Evolutionary conservation across 768 basidiomycete species (phyloP).

Genomic region (Tricholoma sp.): DNA sequence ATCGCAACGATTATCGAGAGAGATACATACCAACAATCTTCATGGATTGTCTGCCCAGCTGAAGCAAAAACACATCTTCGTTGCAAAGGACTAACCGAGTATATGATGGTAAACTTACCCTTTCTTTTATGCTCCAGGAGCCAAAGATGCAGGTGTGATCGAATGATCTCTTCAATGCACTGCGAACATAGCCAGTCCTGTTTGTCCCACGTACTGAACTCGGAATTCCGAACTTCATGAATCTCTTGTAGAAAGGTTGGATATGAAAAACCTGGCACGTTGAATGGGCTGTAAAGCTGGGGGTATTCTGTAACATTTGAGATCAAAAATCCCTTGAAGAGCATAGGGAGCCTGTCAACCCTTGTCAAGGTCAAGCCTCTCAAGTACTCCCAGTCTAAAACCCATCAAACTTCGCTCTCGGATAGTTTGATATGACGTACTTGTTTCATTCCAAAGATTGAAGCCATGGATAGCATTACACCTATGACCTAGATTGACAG

Average conservation of each 20-base stretch:
- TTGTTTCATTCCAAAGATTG: conserved; percentile 15
- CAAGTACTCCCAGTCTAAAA: conserved; percentile 16
- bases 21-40: conserved; percentile 24
- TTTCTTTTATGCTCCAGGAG: conserved; percentile 16
- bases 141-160: conserved; percentile 24
- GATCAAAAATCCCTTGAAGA: conserved; percentile 8
- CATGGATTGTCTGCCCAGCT: conserved; percentile 10
- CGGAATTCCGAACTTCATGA: conserved; percentile 7
- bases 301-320: not conserved
- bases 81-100: not conserved
- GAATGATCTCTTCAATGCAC: conserved; percentile 23
- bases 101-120: conserved; percentile 8
- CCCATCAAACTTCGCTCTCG: not conserved
- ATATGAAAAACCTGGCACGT: not conserved
- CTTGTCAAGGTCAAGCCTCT: conserved; percentile 2
- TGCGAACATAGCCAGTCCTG: conserved; percentile 26
- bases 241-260: conserved; percentile 11
- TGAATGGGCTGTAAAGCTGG: not conserved
- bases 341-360: too few relatives aligned
- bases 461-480: conserved; percentile 12
- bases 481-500: conserved; percentile 9
- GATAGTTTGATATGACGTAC: conserved; percentile 4
- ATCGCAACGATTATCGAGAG: not conserved
- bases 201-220: conserved; percentile 20
- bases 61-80: not conserved